Conservation (phyloP, 1,284 basidiomycete genomes). For the Coniophora puteana region DNA sequence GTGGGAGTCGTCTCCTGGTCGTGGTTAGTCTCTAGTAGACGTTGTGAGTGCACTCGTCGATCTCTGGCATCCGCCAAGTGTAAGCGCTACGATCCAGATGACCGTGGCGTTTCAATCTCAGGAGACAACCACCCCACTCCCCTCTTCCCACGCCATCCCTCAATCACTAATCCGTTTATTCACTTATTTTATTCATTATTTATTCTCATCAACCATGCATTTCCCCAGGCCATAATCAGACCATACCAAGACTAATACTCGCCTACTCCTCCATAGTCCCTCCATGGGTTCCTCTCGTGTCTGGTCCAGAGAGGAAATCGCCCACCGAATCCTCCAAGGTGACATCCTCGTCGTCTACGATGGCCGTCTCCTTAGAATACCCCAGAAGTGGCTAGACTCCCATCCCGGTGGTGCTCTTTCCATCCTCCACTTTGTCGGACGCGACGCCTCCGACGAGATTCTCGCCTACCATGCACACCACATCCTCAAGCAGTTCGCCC, state of each 20-base stretch:
- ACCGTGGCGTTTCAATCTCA: no score
- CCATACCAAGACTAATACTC: no score
- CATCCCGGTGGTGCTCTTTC: constrained; percentile 93
- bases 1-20: no score
- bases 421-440: constrained; percentile 93
- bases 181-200: no score
- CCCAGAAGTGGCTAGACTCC: constrained; percentile 74
- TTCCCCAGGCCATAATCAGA: no score
- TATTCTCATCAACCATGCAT: no score
- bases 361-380: constrained; percentile 77
- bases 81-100: no score
- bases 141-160: constrained; percentile 21
- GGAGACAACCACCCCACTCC: no score
- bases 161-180: not conserved
- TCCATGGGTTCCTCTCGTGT: constrained; percentile 25
- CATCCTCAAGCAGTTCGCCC: constrained; percentile 62
- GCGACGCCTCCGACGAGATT: constrained; percentile 94
- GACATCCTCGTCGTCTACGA: constrained; percentile 81
- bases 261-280: not conserved
- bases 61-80: no score
- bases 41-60: no score
- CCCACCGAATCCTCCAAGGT: constrained; percentile 70
- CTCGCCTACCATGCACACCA: constrained; percentile 84
- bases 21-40: no score
- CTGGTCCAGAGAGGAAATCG: constrained; percentile 59